Conservation (phyloP, 345 rosid species). For the Syzygium grande region DNA sequence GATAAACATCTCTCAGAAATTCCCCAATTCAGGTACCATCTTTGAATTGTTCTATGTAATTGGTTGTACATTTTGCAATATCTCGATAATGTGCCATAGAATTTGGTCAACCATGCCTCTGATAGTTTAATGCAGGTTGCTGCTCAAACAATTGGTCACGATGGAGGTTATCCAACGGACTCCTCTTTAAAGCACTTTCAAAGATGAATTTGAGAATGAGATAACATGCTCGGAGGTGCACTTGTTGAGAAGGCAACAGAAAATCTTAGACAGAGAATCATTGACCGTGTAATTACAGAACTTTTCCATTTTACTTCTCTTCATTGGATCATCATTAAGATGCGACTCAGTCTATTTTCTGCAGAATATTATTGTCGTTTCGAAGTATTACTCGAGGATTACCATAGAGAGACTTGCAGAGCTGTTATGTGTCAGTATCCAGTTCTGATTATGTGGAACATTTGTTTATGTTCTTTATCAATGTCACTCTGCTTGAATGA, state of each 20-base stretch:
- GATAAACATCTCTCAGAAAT: conserved; percentile 77
- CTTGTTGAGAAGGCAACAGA: conserved; percentile 88
- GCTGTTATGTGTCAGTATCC: conserved; percentile 65
- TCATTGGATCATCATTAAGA: neutral
- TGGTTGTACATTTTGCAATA: neutral
- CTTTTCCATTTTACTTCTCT: neutral
- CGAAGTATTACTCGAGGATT: conserved; percentile 82
- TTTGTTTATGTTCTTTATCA: neutral
- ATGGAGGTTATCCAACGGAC: conserved; percentile 98
- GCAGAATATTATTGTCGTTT: conserved; percentile 88
- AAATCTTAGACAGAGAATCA: conserved; percentile 75
- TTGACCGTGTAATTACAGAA: conserved; percentile 56
- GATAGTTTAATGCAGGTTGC: conserved; percentile 32
- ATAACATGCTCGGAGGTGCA: conserved; percentile 71
- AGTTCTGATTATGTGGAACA: conserved; percentile 18
- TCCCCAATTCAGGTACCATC: conserved; percentile 53
- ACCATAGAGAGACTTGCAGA: conserved; percentile 75
- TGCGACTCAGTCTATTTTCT: neutral
- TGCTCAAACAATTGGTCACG: conserved; percentile 77
- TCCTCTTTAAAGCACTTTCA: conserved; percentile 68
- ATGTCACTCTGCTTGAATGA: neutral
- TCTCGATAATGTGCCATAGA: neutral
- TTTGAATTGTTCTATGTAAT: neutral
- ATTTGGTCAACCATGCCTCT: neutral
- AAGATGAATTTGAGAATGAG: conserved; percentile 81